A percentile compares a stretch with the other conserved stretches of the same genome.
Evolutionary conservation across 139 green algal genomes (phyloP).

Genomic region (Chlorella sp.): DNA sequence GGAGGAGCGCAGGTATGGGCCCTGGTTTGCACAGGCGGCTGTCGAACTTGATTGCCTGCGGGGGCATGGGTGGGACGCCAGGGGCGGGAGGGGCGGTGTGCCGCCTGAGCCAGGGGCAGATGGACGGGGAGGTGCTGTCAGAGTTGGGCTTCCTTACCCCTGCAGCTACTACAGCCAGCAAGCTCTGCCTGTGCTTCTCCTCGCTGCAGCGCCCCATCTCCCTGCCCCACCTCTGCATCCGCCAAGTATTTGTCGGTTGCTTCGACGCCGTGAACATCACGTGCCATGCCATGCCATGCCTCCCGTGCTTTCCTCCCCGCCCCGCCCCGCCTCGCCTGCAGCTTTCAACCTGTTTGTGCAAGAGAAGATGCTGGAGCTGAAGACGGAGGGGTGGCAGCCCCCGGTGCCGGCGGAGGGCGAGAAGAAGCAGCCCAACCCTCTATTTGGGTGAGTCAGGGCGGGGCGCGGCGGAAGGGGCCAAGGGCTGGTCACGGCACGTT

Average conservation of each 20-base stretch:
- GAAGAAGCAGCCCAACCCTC: constrained; percentile 22
- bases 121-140: background rate
- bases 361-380: constrained; percentile 53
- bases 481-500: no score
- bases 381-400: constrained; percentile 12
- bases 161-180: no score
- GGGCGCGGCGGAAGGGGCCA: background rate
- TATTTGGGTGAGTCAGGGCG: background rate
- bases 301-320: background rate
- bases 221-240: no score
- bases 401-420: background rate
- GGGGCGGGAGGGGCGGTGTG: no score
- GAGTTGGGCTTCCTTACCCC: background rate
- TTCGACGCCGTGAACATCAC: background rate
- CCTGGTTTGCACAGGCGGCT: no score
- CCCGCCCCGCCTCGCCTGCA: no score
- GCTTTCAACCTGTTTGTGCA: constrained; percentile 65
- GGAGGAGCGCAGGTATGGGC: background rate
- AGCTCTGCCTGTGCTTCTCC: no score
- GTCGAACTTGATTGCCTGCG: no score
- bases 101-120: no score
- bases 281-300: background rate
- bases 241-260: no score
- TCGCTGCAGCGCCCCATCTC: no score
- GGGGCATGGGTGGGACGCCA: no score